A percentile compares a stretch with the other conserved stretches of the same genome.
Evolutionary conservation across 2,329 filamentous ascomycete genomes (phyloP).

Genomic region (Huntiella abstrusa): DNA sequence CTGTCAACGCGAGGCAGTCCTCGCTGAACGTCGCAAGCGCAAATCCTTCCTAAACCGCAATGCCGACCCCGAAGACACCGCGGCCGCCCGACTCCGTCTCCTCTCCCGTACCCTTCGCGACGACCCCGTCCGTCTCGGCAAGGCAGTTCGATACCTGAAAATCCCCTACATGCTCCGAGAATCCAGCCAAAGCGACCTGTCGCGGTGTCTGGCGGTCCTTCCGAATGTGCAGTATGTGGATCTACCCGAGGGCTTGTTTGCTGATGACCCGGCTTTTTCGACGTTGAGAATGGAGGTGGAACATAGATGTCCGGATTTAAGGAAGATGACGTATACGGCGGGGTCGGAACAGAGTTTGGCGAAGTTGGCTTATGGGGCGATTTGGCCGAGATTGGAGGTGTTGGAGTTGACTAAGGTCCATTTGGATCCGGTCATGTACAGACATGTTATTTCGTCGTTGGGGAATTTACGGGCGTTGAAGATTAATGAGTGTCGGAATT

Average conservation of each 20-base stretch:
- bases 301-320: constrained; percentile 61
- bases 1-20: constrained; percentile 66
- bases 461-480: constrained; percentile 53
- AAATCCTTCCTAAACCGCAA: constrained; percentile 56
- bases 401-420: constrained; percentile 50
- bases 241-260: constrained; percentile 72
- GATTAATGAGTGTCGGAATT: constrained; percentile 46
- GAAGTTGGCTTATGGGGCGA: constrained; percentile 40
- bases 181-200: constrained; percentile 65
- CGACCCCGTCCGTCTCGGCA: constrained; percentile 47
- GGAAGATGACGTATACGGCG: constrained; percentile 70
- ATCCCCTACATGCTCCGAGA: constrained; percentile 90
- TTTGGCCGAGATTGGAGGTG: constrained; percentile 55
- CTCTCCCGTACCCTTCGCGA: constrained; percentile 70
- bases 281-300: constrained; percentile 71
- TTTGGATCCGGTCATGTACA: constrained; percentile 51
- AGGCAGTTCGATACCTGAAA: constrained; percentile 61
- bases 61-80: constrained; percentile 62
- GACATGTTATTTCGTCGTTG: constrained; percentile 51
- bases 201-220: constrained; percentile 66
- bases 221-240: constrained; percentile 80
- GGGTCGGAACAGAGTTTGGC: constrained; percentile 67
- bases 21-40: constrained; percentile 62
- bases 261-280: constrained; percentile 56
- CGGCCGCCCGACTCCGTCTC: constrained; percentile 55